phyloP scores from a whole-genome alignment of 345 rosid species.

The Firmiana major region DNA sequence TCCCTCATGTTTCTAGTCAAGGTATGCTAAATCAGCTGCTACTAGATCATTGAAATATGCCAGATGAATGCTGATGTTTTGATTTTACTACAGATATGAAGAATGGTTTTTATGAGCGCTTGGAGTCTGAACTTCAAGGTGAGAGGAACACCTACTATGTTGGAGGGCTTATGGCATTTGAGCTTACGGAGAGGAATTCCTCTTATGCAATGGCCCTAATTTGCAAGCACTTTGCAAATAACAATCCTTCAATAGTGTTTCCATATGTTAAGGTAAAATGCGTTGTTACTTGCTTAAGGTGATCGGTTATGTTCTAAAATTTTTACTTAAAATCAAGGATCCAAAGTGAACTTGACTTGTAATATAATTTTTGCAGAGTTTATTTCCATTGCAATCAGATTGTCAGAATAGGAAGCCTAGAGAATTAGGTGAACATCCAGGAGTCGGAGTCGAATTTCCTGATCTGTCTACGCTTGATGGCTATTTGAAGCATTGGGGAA shows the following conservation, averaged over 20 bases:
- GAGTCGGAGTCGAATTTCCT: slow-evolving; percentile 52
- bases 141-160: slow-evolving; percentile 49
- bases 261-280: slow-evolving; percentile 54
- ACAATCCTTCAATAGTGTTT: slow-evolving; percentile 31
- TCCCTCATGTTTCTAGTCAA: slow-evolving; percentile 58
- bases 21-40: slow-evolving; percentile 33
- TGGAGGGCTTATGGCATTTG: slow-evolving; percentile 70
- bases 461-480: slow-evolving; percentile 47
- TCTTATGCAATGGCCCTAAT: slow-evolving; percentile 58
- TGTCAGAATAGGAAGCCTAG: slow-evolving; percentile 17
- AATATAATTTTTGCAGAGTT: slow-evolving; percentile 35
- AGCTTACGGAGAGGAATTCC: slow-evolving; percentile 67
- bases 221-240: slow-evolving; percentile 57
- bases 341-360: not conserved
- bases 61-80: slow-evolving; percentile 7
- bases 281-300: not conserved
- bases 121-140: slow-evolving; percentile 65
- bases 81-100: slow-evolving; percentile 46
- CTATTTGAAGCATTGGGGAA: slow-evolving; percentile 63
- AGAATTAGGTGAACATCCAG: slow-evolving; percentile 39
- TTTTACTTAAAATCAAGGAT: not conserved
- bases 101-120: slow-evolving; percentile 54
- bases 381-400: slow-evolving; percentile 40
- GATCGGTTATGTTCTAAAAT: not conserved
- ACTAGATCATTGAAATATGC: not conserved